Evolutionary conservation across 495 filamentous ascomycete species (phyloP).

Genomic region (Cercophora scortea): DNA sequence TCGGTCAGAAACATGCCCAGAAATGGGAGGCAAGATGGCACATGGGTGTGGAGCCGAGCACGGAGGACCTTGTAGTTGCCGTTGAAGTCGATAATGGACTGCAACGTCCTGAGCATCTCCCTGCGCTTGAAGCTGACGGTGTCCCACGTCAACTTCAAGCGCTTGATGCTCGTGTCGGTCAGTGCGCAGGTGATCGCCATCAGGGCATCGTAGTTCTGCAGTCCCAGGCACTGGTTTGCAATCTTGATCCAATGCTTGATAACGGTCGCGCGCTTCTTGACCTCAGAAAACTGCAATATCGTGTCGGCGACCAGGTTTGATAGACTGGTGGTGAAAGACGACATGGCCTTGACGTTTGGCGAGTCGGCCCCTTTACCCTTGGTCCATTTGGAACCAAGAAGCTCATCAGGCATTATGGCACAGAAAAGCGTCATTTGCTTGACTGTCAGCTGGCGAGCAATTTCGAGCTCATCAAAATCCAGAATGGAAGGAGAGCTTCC

Average conservation of each 20-base stretch:
- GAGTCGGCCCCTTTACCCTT: constrained; percentile 72
- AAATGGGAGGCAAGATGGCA: constrained; percentile 91
- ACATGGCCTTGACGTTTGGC: constrained; percentile 93
- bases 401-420: constrained; percentile 84
- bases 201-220: constrained; percentile 93
- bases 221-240: constrained; percentile 72
- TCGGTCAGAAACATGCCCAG: constrained; percentile 95
- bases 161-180: constrained; percentile 82
- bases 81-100: constrained; percentile 75
- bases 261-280: constrained; percentile 79
- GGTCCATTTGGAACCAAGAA: constrained; percentile 90
- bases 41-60: constrained; percentile 74
- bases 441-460: constrained; percentile 89
- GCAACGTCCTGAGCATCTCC: constrained; percentile 65
- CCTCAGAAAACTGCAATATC: constrained; percentile 77
- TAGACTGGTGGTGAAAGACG: constrained; percentile 80
- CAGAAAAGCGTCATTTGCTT: constrained; percentile 93
- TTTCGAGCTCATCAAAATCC: constrained; percentile 87
- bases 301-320: constrained; percentile 94
- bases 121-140: constrained; percentile 79
- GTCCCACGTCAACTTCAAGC: constrained; percentile 94
- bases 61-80: constrained; percentile 91
- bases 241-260: constrained; percentile 99
- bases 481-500: constrained; percentile 66
- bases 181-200: constrained; percentile 96